Percentiles rank a stretch among this genome's conserved stretches.
phyloP scores from a whole-genome alignment of 2,329 filamentous ascomycete species.

The Xylariales sp. region DNA sequence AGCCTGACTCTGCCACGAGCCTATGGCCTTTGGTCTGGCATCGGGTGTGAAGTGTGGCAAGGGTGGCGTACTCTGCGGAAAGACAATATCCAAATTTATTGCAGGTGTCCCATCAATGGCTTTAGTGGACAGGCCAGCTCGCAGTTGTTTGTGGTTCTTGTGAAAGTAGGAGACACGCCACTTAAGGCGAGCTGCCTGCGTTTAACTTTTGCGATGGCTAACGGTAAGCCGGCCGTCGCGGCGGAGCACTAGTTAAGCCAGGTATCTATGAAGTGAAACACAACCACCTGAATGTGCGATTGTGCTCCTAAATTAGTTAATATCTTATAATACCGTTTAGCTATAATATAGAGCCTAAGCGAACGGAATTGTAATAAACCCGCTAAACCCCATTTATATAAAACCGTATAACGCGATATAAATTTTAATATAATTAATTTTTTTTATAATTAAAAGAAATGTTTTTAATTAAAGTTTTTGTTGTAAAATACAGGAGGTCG shows the following conservation, averaged over 20 bases:
- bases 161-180: constrained; percentile 48
- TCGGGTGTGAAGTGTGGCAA: constrained; percentile 16
- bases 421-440: neutral
- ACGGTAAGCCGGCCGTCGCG: constrained; percentile 31
- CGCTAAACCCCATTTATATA: neutral
- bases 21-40: constrained; percentile 23
- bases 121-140: constrained; percentile 31
- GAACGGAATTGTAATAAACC: neutral
- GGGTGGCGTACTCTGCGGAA: constrained; percentile 13
- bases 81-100: constrained; percentile 35
- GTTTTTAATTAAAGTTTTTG: constrained; percentile 1
- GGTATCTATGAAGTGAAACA: neutral
- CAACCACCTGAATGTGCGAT: neutral
- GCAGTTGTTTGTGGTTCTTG: constrained; percentile 35
- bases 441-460: constrained; percentile 2
- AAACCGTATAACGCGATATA: neutral
- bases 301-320: neutral
- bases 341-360: no score
- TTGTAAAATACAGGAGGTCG: no score
- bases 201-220: constrained; percentile 22
- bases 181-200: constrained; percentile 38
- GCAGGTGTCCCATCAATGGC: constrained; percentile 48
- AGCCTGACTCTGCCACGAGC: constrained; percentile 43
- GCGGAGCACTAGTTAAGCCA: constrained; percentile 50
- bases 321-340: neutral